Evolutionary conservation across 2,329 filamentous ascomycete genomes (phyloP), one percentile per base, ranked within the genome.

Genomic region (Cladosporium phlei): DNA sequence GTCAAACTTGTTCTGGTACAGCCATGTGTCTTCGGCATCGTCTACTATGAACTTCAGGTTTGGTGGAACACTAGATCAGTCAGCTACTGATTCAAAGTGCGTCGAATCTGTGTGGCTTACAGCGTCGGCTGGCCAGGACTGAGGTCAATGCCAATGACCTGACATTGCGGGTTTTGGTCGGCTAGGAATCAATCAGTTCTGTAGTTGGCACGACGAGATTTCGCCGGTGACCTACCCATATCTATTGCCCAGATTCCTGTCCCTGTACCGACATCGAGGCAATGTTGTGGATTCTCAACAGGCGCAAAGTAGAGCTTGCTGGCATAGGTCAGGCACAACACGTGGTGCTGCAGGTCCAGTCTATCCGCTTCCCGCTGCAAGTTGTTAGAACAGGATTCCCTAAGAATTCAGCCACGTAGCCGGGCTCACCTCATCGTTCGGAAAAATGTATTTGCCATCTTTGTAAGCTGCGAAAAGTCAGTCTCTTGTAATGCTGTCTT

Each of bases 11-110:
- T 74, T 66, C 3, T 69, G 63, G 39, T 75, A 77, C 20, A 71
- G 62, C 81, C 81, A 85, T 7, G 77, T 70, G 37, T 76, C 69
- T 52, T 82, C 78, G 40, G 75, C 73, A 57, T 84, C 80, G 55
- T 84, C 80, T 8, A 85, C 72, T 48, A 81, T 68, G 64, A 83
- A 83, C 6, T 69, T 70, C n/a, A 79, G 70, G 56, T 83, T 83
- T 9, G 75, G 71, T 12, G 79, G 80, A 10, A 82, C 69, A 57
- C 73, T 72, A 34, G 20, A 22, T 22, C 20, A 7, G 20, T 16
- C 3, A 8, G 29, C 2, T n/a, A 14, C 7, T 11, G 6, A 14
- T 5, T 17, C 30, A 21, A 7, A 19, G 1, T 25, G 24, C 24
- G 12, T 19, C 5, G n/a, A n/a, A n/a, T n/a, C n/a, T n/a, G 7